Evolutionary conservation across 371 early-diverging fungal species (phyloP), one percentile per base, ranked within the genome.

Genomic region (Mucor saturninus): DNA sequence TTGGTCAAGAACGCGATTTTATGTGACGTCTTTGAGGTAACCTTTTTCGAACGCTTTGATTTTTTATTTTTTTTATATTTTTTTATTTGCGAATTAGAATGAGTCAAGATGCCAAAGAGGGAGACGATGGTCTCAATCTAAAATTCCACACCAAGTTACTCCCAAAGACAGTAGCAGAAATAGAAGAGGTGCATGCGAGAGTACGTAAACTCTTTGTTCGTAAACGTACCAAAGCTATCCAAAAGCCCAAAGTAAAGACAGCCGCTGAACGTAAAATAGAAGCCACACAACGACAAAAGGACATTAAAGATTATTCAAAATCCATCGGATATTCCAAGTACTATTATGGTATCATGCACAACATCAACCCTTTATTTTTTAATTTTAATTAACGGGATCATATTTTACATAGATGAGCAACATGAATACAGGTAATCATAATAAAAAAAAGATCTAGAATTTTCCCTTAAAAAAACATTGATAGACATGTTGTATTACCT

Each of bases 401-500:
- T 21, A 21, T 21, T 21, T 21, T 21, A 21, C 21, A 21, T 54
- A 71, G 77, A 76, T 54, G 69, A 76, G 15, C 42, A 53, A 5
- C 59, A 62, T 61, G 77, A 76, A 54, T 76, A 73, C 43, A 64
- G 72, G 62, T 59, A 64, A 10, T n/a, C 35, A 5, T 10, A 37
- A 37, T 21, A 26, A 31, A 54, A 15, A 49, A 32, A 28, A 26
- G 42, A 50, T 60, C 46, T 46, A 46, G 46, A 46, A 21, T 46
- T 46, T 21, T 21, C 46, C 8, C 40, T 38, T 48, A 5, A 26
- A 5, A 26, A 9, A 11, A 38, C 5, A 5, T 21, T 13, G 29
- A 31, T 57, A 82, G 93, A 46, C 93, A 93, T 61, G 93, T 93
- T 11, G 83, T 89, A 3, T 62, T 93, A 39, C 94, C 94, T 15